Evolutionary conservation across 495 filamentous ascomycete genomes (phyloP).

Genomic region (Xylaria bambusicola): DNA sequence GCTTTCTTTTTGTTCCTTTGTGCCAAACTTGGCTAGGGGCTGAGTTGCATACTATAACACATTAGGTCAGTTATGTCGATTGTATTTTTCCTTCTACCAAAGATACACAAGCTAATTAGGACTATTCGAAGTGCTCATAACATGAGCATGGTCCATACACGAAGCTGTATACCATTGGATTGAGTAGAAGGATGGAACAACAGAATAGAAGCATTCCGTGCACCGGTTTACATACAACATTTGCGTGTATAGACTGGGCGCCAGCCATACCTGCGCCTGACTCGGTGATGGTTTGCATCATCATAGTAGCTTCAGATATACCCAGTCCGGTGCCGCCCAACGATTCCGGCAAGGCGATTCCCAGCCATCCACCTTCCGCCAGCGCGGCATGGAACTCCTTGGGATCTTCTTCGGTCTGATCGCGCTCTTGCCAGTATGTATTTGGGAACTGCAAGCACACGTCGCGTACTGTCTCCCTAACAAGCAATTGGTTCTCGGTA

Average conservation of each 20-base stretch:
- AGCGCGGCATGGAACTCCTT: constrained; percentile 72
- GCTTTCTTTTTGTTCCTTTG: constrained; percentile 55
- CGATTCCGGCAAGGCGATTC: constrained; percentile 72
- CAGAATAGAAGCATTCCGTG: too few relatives aligned
- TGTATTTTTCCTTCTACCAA: too few relatives aligned
- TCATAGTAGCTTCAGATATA: constrained; percentile 81
- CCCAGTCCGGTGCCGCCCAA: constrained; percentile 74
- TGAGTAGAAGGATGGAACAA: too few relatives aligned
- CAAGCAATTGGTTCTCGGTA: constrained; percentile 68
- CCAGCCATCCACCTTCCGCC: constrained; percentile 81
- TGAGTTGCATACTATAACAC: constrained; percentile 64
- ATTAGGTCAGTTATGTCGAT: not conserved
- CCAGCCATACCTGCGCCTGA: constrained; percentile 77
- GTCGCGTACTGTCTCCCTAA: constrained; percentile 67
- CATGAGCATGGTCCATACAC: not conserved
- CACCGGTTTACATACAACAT: constrained; percentile 40
- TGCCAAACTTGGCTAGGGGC: constrained; percentile 71
- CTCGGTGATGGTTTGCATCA: constrained; percentile 81
- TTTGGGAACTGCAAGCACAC: constrained; percentile 67
- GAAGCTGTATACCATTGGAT: not conserved
- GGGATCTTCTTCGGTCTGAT: constrained; percentile 68
- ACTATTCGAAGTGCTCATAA: too few relatives aligned
- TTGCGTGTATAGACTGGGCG: constrained; percentile 73
- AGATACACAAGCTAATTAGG: too few relatives aligned
- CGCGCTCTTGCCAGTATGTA: constrained; percentile 70